Conservation (phyloP, 2,329 filamentous ascomycete species). For the Pseudogymnoascus sp. region DNA sequence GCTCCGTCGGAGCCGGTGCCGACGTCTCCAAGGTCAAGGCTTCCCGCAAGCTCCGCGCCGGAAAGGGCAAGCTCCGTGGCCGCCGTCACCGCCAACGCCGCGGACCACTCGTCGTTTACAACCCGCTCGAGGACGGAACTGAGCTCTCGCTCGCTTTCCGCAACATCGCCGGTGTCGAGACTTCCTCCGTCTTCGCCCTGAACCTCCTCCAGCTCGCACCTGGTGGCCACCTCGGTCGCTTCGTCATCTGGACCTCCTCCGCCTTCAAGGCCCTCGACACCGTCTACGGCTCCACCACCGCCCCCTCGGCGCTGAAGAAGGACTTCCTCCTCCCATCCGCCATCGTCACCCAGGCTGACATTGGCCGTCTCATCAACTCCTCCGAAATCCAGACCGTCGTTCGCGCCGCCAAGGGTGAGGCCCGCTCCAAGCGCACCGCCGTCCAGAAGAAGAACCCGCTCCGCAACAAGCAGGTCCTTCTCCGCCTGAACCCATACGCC, state of each 20-base stretch:
- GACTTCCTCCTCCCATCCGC: slow-evolving; percentile 96
- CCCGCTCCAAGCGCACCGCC: slow-evolving; percentile 78
- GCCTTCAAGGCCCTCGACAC: slow-evolving; percentile 95
- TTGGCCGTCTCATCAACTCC: slow-evolving; percentile 97
- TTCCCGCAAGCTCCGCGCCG: slow-evolving; percentile 93
- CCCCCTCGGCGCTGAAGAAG: slow-evolving; percentile 90
- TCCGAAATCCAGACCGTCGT: slow-evolving; percentile 97
- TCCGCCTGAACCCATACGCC: slow-evolving; percentile 98
- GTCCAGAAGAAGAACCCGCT: slow-evolving; percentile 99
- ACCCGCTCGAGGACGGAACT: slow-evolving; percentile 90
- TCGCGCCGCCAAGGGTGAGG: slow-evolving; percentile 81
- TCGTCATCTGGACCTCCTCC: slow-evolving; percentile 97
- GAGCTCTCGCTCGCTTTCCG: slow-evolving; percentile 91
- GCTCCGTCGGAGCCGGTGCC: slow-evolving; percentile 79
- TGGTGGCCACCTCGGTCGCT: slow-evolving; percentile 96
- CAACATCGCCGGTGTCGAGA: slow-evolving; percentile 98
- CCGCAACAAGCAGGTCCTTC: slow-evolving; percentile 95
- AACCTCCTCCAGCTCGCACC: slow-evolving; percentile 99
- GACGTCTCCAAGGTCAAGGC: slow-evolving; percentile 94
- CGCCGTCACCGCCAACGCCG: slow-evolving; percentile 96
- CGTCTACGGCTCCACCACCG: slow-evolving; percentile 91
- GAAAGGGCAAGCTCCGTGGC: slow-evolving; percentile 97
- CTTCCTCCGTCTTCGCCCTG: slow-evolving; percentile 82
- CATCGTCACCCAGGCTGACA: slow-evolving; percentile 87
- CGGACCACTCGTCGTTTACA: slow-evolving; percentile 95